Base-by-base conservation (phyloP, 305 asterid genomes). In the Rubia peregrina region DNA sequence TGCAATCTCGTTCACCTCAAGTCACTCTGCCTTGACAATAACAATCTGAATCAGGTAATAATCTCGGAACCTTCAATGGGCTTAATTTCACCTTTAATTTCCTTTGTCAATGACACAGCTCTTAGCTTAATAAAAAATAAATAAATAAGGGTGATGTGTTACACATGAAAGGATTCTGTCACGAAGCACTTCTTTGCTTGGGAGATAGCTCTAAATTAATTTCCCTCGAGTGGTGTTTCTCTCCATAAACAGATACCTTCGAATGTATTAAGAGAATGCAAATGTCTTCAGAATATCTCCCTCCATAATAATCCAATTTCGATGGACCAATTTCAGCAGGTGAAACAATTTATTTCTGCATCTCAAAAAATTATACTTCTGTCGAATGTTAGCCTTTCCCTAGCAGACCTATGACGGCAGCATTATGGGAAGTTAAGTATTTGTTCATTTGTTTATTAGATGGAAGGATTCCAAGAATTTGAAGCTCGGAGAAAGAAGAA, bases 231-330 rank as follows among this genome's bases (percentile, higher is more conserved):
- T 69, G 22, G 69, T 69, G 24, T 73, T 42, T 70, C 62, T 42
- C 65, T 30, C 61, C 69, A 43, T 68, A 61, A 87, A 91, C 88
- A 91, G 98, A 86, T 93, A 71, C 98, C 97, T 74, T 80, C 86
- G 68, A 88, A 79, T 80, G 73, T 93, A 71, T 75, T 91, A 81
- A 89, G 73, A 79, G 96, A 87, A 72, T 93, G 97, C 91, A 88
- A 82, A 79, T 79, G 92, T 71, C 83, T 93, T 71, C 98, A 93
- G 75, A 93, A 79, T 72, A 87, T 89, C 62, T 87, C 96, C 69
- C 91, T 93, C 67, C 98, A 93, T 77, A 85, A 90, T 68, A 93
- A 93, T 82, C 97, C 98, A 59, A 91, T 91, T 67, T 88, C 95
- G 10, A 89, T 91, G 98, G 97, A 91, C 78, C 76, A 80, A 75